Conservation (phyloP, 495 filamentous ascomycete genomes). For the Lasiosphaeria miniovina region DNA sequence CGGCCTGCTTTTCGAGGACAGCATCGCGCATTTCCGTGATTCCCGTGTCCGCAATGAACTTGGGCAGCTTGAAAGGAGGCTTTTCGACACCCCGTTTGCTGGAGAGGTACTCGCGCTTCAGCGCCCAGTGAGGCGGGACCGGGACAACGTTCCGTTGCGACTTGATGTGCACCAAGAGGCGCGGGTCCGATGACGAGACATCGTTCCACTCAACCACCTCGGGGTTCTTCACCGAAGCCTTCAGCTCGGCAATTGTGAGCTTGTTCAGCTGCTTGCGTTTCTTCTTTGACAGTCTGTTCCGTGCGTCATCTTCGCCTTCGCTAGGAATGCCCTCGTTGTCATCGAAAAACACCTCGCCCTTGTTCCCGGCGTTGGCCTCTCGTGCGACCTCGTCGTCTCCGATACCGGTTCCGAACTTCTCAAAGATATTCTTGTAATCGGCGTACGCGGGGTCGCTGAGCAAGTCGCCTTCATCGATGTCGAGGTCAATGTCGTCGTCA, state of each 20-base stretch:
- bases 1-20: slow-evolving; percentile 89
- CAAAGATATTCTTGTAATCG: slow-evolving; percentile 77
- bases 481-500: slow-evolving; percentile 48
- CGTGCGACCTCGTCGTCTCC: slow-evolving; percentile 56
- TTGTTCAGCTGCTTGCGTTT: slow-evolving; percentile 86
- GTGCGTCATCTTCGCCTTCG: slow-evolving; percentile 70
- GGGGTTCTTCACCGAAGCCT: slow-evolving; percentile 84
- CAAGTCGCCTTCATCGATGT: slow-evolving; percentile 47
- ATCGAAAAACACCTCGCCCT: slow-evolving; percentile 82
- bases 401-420: slow-evolving; percentile 60
- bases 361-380: slow-evolving; percentile 65
- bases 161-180: slow-evolving; percentile 89
- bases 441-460: slow-evolving; percentile 74
- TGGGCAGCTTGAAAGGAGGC: slow-evolving; percentile 83
- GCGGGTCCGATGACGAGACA: slow-evolving; percentile 85
- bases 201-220: slow-evolving; percentile 98
- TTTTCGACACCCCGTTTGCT: slow-evolving; percentile 97
- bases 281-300: slow-evolving; percentile 82
- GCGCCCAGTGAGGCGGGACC: slow-evolving; percentile 87
- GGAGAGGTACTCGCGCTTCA: slow-evolving; percentile 95
- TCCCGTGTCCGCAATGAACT: slow-evolving; percentile 96
- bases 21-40: slow-evolving; percentile 98
- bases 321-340: slow-evolving; percentile 88
- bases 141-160: slow-evolving; percentile 93
- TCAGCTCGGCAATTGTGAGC: slow-evolving; percentile 90